Percentiles rank a stretch among this genome's conserved stretches.
Conservation (phyloP, 192 early-diverging fungal species). For the Mortierella claussenii region DNA sequence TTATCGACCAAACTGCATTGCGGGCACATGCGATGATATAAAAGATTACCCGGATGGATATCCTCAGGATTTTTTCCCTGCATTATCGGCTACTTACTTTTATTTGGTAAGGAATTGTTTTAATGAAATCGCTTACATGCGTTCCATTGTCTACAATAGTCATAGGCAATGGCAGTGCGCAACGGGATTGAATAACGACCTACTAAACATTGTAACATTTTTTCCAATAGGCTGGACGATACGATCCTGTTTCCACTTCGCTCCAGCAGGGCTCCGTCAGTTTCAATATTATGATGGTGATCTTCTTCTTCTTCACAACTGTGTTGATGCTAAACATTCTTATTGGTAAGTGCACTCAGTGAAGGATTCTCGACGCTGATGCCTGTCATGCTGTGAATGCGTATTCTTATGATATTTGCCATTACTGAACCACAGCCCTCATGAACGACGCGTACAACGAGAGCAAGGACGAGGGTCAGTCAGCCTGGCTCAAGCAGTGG, state of each 20-base stretch:
- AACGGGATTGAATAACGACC: not conserved
- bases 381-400: not conserved
- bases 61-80: not conserved
- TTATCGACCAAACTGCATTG: not conserved
- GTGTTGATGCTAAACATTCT: slow-evolving; percentile 44
- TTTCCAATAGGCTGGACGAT: slow-evolving; percentile 36
- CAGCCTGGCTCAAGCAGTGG: slow-evolving; percentile 51
- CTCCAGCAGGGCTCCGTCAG: not conserved
- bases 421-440: slow-evolving; percentile 13
- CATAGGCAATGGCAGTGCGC: not conserved
- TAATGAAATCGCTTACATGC: too few relatives aligned
- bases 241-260: slow-evolving; percentile 11
- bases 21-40: not conserved
- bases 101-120: slow-evolving; percentile 21
- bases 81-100: slow-evolving; percentile 30
- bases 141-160: too few relatives aligned
- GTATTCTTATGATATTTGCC: not conserved
- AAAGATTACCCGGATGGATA: slow-evolving; percentile 2
- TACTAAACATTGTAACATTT: not conserved
- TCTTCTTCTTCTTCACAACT: slow-evolving; percentile 51
- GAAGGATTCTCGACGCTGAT: not conserved
- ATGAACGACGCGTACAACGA: slow-evolving; percentile 50
- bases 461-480: slow-evolving; percentile 40
- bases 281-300: slow-evolving; percentile 50
- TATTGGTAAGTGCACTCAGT: slow-evolving; percentile 18